phyloP scores from a whole-genome alignment of 257 asterid species.

The Fraxinus americana region DNA sequence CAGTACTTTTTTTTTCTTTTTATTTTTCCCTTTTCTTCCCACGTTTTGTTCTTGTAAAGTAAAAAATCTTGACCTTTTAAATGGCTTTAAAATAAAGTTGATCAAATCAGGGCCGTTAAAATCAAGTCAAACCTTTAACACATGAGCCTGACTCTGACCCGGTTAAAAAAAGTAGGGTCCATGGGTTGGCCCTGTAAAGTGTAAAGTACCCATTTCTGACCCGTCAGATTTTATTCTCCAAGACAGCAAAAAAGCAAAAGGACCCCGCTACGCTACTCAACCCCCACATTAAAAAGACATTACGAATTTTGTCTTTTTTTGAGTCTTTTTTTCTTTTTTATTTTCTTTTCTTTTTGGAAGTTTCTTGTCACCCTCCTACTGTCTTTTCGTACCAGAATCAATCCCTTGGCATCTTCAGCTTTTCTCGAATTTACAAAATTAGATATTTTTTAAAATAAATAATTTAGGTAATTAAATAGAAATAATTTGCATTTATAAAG shows the following conservation, averaged over 20 bases:
- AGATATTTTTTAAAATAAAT: not conserved
- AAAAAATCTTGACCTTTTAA: slow-evolving; percentile 23
- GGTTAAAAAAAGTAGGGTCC: slow-evolving; percentile 37
- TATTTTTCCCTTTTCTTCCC: slow-evolving; percentile 34
- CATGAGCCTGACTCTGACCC: slow-evolving; percentile 35
- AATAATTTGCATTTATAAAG: not conserved
- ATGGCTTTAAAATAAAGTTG: not conserved
- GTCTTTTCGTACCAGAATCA: slow-evolving; percentile 26
- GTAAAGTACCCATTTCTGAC: slow-evolving; percentile 39
- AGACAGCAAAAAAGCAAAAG: slow-evolving; percentile 21
- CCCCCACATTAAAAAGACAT: slow-evolving; percentile 30
- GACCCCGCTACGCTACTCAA: not conserved
- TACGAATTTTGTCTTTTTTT: slow-evolving; percentile 21
- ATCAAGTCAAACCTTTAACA: slow-evolving; percentile 49
- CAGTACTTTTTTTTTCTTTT: slow-evolving; percentile 39
- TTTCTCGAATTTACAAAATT: slow-evolving; percentile 20
- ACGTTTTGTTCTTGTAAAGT: slow-evolving; percentile 55
- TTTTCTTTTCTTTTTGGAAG: slow-evolving; percentile 42
- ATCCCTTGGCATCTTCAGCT: slow-evolving; percentile 32
- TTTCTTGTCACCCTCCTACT: slow-evolving; percentile 38
- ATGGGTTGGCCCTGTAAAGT: slow-evolving; percentile 27
- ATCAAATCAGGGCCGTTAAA: slow-evolving; percentile 29
- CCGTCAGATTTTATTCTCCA: slow-evolving; percentile 34
- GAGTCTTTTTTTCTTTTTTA: not conserved
- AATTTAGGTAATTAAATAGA: not conserved